phyloP scores from a whole-genome alignment of 495 filamentous ascomycete species.

The Trichoderma orchidacearum region DNA sequence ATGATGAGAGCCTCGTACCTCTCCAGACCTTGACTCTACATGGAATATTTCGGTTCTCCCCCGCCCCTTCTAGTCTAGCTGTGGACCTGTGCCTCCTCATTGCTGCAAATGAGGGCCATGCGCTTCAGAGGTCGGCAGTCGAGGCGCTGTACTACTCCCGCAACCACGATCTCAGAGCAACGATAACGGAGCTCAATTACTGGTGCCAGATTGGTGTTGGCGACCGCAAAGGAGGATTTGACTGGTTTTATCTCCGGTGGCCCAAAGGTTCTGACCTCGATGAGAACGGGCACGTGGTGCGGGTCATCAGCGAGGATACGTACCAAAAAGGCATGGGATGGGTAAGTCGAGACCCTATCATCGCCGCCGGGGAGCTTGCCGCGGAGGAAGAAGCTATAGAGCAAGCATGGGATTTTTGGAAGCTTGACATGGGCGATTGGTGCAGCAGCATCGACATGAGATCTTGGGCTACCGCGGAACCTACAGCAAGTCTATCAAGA shows the following conservation, averaged over 20 bases:
- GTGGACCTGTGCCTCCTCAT: constrained; percentile 71
- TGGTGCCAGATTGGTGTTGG: constrained; percentile 96
- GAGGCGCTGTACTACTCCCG: constrained; percentile 54
- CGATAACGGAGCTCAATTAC: constrained; percentile 79
- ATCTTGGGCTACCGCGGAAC: constrained; percentile 13
- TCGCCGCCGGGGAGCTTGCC: neutral
- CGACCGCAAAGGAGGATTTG: constrained; percentile 72
- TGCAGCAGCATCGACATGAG: constrained; percentile 16
- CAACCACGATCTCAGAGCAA: constrained; percentile 58
- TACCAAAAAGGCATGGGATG: constrained; percentile 70
- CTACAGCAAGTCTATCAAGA: neutral
- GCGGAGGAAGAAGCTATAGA: constrained; percentile 39
- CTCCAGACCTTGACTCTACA: constrained; percentile 56
- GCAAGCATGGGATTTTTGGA: constrained; percentile 44
- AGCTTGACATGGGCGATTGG: constrained; percentile 34
- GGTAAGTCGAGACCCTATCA: constrained; percentile 42
- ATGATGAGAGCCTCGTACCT: constrained; percentile 67
- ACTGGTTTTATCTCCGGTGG: constrained; percentile 76
- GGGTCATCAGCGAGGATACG: constrained; percentile 75
- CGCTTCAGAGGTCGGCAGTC: constrained; percentile 53
- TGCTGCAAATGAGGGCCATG: constrained; percentile 84
- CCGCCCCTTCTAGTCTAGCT: constrained; percentile 53
- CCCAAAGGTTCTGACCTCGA: constrained; percentile 57
- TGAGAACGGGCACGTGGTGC: constrained; percentile 44
- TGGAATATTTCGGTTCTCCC: constrained; percentile 71